Evolutionary conservation across 2,329 filamentous ascomycete genomes (phyloP), one percentile per base, ranked within the genome.

Genomic region (Aureobasidium zeae): DNA sequence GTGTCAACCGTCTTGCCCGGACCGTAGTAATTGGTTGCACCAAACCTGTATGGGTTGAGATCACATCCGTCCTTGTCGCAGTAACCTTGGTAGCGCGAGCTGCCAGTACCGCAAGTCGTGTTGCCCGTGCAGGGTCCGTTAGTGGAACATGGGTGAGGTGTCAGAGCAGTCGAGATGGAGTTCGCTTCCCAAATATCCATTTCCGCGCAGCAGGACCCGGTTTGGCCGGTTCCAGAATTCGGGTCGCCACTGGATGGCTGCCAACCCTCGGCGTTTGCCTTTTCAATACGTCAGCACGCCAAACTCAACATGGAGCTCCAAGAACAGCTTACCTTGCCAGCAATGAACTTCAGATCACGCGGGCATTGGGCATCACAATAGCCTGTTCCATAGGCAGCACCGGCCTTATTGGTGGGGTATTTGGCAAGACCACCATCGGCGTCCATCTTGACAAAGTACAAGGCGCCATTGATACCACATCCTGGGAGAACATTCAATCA

Each of bases 121-220:
- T 67, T 67, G 20, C 53, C 55, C 0, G 58, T 57, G 67, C 77
- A 81, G 45, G 69, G 66, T 38, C 67, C 70, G 32, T 65, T 59
- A 47, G 58, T 63, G 44, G 62, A 64, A 68, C 80, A 83, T 31
- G 76, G 70, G 60, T 84, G 80, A 13, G 80, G 77, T 5, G 80
- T 83, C 56, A 71, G 71, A 41, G 79, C 80, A 12, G 71, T 73
- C 15, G 77, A 73, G 56, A 79, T 72, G 52, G 66, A 70, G 69
- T 83, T 83, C 53, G 43, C 78, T 64, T 83, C 78, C 77, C 78
- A 82, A 60, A 79, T 70, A 53, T 83, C 79, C 72, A 83, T 78
- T 62, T 83, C 79, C 31, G 72, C 64, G 60, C 79, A 83, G 70
- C 79, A 82, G 28, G 77, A 68, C 48, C 79, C 79, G 37, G 71